These are phyloP conservation scores for Akanthomyces uredinophilus DNA, from an alignment of 2,329 filamentous ascomycete species.

Conservation along the genomic window DNA sequence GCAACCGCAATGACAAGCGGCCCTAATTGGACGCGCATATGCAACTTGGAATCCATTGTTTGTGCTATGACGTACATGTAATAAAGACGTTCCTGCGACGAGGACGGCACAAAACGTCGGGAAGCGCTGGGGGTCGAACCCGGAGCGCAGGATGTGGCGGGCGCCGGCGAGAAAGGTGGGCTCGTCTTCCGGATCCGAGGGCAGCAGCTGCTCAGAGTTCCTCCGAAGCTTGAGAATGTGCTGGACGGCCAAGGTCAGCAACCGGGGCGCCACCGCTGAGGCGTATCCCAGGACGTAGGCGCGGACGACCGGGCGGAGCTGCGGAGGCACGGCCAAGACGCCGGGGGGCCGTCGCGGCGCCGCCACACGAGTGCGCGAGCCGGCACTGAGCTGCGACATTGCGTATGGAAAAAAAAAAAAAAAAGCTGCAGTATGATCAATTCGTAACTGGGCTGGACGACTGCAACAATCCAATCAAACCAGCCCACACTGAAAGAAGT, in stretches of 20 bases:
- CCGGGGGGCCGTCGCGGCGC: neutral
- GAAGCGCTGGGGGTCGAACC: constrained; percentile 52
- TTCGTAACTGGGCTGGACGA: neutral
- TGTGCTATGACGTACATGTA: constrained; percentile 42
- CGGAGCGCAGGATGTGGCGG: constrained; percentile 42
- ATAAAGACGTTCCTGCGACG: constrained; percentile 54
- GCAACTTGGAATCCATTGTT: too few species aligned
- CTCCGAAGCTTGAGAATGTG: constrained; percentile 37
- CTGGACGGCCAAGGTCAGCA: constrained; percentile 50
- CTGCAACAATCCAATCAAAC: neutral
- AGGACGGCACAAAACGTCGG: constrained; percentile 58
- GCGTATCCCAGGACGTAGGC: constrained; percentile 59
- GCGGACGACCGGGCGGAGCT: constrained; percentile 51
- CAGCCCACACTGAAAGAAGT: neutral
- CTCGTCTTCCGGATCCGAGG: constrained; percentile 22
- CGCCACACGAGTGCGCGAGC: neutral
- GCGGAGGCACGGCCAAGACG: constrained; percentile 37
- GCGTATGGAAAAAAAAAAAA: neutral
- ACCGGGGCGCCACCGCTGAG: constrained; percentile 51
- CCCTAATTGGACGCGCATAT: too few species aligned
- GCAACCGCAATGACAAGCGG: neutral
- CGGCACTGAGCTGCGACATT: constrained; percentile 1
- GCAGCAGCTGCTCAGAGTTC: constrained; percentile 24
- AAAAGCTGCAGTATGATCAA: neutral
- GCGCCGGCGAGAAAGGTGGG: constrained; percentile 29